Percentiles rank a stretch among this genome's conserved stretches.
phyloP scores from a whole-genome alignment of 1,139 yeast genomes.

The Pneumocystis murina region DNA sequence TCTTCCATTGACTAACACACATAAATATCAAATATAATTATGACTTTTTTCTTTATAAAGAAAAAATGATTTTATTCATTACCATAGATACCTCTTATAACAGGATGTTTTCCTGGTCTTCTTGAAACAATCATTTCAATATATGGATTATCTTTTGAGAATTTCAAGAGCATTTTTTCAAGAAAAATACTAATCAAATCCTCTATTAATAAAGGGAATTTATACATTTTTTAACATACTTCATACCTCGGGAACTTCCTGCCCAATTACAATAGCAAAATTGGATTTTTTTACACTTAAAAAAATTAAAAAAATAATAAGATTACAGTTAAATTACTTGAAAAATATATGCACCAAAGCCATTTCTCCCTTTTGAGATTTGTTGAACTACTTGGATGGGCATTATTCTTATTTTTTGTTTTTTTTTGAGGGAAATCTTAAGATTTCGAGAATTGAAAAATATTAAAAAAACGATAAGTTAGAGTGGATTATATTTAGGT shows the following conservation, averaged over 20 bases:
- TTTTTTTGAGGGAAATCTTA: background rate
- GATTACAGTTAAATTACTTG: conserved; percentile 25
- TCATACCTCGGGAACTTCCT: conserved; percentile 77
- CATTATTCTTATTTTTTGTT: conserved; percentile 16
- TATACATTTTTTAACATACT: conserved; percentile 20
- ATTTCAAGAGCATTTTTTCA: conserved; percentile 37
- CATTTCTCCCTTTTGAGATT: conserved; percentile 54
- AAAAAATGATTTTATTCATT: conserved; percentile 10
- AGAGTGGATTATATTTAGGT: no score
- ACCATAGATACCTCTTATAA: conserved; percentile 51
- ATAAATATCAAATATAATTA: background rate
- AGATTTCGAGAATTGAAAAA: background rate
- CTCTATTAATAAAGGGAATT: background rate
- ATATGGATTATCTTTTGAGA: conserved; percentile 47
- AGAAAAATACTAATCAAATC: conserved; percentile 37
- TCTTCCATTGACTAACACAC: conserved; percentile 21
- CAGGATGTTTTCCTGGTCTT: conserved; percentile 65
- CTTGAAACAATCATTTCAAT: conserved; percentile 57
- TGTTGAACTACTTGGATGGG: conserved; percentile 33
- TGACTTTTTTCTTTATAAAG: background rate
- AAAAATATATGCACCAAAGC: conserved; percentile 60
- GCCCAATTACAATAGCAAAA: conserved; percentile 87
- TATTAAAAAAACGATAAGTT: background rate
- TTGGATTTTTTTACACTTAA: conserved; percentile 48
- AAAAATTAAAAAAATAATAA: background rate